Percentiles rank a stretch among this genome's conserved stretches.
Conservation (phyloP, 495 filamentous ascomycete genomes). For the Penicillium atrosanguineum region DNA sequence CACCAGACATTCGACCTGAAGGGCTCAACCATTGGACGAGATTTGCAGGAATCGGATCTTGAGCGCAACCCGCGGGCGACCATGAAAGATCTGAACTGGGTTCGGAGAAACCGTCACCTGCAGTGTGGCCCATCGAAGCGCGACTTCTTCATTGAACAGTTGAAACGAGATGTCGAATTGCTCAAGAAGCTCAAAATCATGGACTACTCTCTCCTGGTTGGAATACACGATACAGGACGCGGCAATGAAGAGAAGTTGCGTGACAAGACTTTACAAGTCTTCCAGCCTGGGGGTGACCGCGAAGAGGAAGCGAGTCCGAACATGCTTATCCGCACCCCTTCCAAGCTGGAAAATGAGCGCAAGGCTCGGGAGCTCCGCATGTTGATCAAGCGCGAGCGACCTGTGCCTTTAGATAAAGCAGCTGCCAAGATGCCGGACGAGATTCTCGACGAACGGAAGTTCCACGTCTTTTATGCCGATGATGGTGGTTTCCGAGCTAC, state of each 20-base stretch:
- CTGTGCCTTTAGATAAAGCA: constrained; percentile 83
- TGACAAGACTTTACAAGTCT: constrained; percentile 92
- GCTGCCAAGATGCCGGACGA: constrained; percentile 87
- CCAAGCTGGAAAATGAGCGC: constrained; percentile 86
- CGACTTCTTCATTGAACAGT: constrained; percentile 79
- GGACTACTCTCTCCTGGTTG: constrained; percentile 96
- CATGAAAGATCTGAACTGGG: constrained; percentile 96
- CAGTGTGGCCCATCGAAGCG: constrained; percentile 88
- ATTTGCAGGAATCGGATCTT: constrained; percentile 84
- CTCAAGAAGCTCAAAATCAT: constrained; percentile 90
- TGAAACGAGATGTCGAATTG: constrained; percentile 80
- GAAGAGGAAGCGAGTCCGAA: constrained; percentile 56
- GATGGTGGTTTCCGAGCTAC: constrained; percentile 94
- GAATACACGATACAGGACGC: constrained; percentile 83
- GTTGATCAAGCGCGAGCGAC: constrained; percentile 87
- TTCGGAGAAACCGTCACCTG: constrained; percentile 78
- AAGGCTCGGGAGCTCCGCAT: constrained; percentile 91
- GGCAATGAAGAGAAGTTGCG: constrained; percentile 96
- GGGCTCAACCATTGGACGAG: constrained; percentile 92
- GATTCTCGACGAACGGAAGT: constrained; percentile 65
- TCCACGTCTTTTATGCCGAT: constrained; percentile 81
- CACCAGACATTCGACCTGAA: constrained; percentile 97
- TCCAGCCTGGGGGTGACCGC: constrained; percentile 78
- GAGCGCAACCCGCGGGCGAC: constrained; percentile 88
- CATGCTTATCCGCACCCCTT: constrained; percentile 84